Evolutionary conservation across 768 basidiomycete genomes (phyloP).

Genomic region (Stropharia rugosoannulata): DNA sequence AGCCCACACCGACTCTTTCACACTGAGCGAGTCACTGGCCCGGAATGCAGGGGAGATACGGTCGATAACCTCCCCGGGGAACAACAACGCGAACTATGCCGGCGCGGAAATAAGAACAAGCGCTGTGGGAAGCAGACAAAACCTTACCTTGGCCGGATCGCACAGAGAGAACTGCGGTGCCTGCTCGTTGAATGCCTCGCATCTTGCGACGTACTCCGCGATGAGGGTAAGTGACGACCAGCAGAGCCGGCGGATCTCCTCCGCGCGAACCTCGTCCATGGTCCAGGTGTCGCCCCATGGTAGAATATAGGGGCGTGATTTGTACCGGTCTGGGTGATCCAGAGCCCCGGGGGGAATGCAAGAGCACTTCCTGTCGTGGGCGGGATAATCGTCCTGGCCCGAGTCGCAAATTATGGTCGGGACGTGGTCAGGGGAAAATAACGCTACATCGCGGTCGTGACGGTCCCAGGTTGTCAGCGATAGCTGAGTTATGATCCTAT

Average conservation of each 20-base stretch:
- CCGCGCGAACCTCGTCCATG: slow-evolving; percentile 52
- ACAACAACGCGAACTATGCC: slow-evolving; percentile 59
- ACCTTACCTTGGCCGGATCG: slow-evolving; percentile 63
- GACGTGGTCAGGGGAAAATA: slow-evolving; percentile 49
- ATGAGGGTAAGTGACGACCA: slow-evolving; percentile 74
- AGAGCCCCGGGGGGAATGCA: slow-evolving; percentile 27
- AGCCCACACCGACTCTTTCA: slow-evolving; percentile 81
- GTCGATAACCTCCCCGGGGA: slow-evolving; percentile 72
- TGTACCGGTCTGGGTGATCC: slow-evolving; percentile 33
- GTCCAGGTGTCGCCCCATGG: slow-evolving; percentile 67
- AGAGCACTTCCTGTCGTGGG: slow-evolving; percentile 11
- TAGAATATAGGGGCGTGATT: slow-evolving; percentile 47
- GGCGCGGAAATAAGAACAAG: slow-evolving; percentile 9
- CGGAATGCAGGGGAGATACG: slow-evolving; percentile 40
- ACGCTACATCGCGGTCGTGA: slow-evolving; percentile 49
- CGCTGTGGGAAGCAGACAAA: background rate
- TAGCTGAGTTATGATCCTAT: slow-evolving; percentile 60
- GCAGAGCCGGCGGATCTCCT: slow-evolving; percentile 74
- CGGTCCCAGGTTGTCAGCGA: slow-evolving; percentile 57
- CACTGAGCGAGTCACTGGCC: slow-evolving; percentile 45
- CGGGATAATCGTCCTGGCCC: slow-evolving; percentile 10
- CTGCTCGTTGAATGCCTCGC: slow-evolving; percentile 61
- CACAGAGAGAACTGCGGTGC: slow-evolving; percentile 57
- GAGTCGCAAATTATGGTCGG: slow-evolving; percentile 43
- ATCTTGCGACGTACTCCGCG: slow-evolving; percentile 66